Conservation (phyloP, 1,139 yeast species). For the Pichia sp. region DNA sequence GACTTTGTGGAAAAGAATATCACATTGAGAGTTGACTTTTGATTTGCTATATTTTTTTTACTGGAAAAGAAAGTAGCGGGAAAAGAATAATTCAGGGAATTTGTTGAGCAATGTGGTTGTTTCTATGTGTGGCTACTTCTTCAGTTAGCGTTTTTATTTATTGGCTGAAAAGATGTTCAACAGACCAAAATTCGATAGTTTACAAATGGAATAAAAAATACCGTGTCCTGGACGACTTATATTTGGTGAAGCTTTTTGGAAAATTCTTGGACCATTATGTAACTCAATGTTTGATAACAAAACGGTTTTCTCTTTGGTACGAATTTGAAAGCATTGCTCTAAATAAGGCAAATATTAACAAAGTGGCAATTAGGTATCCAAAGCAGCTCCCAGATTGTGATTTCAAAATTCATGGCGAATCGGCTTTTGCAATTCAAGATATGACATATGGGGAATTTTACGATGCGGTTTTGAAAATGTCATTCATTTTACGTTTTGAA, state of each 20-base stretch:
- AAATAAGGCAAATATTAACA: slow-evolving; percentile 2
- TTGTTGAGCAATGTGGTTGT: too few relatives aligned
- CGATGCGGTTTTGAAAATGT: slow-evolving; percentile 54
- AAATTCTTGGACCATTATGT: slow-evolving; percentile 36
- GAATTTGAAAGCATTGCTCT: slow-evolving; percentile 16
- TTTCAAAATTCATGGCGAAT: slow-evolving; percentile 32
- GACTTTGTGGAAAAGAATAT: too few relatives aligned
- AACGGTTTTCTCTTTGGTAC: slow-evolving; percentile 21
- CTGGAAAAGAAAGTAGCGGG: too few relatives aligned
- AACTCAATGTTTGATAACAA: slow-evolving; percentile 28
- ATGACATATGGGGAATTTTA: slow-evolving; percentile 66
- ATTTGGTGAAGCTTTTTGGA: slow-evolving; percentile 37
- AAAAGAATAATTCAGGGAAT: too few relatives aligned
- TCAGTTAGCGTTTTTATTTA: too few relatives aligned
- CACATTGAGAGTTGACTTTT: too few relatives aligned
- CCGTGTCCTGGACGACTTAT: slow-evolving; percentile 46
- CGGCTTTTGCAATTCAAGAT: slow-evolving; percentile 48
- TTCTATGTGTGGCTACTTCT: too few relatives aligned
- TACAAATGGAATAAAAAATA: slow-evolving; percentile 27
- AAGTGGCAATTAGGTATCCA: slow-evolving; percentile 17
- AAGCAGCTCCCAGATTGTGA: slow-evolving; percentile 11
- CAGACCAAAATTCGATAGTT: too few relatives aligned
- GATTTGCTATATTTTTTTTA: too few relatives aligned
- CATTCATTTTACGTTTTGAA: slow-evolving; percentile 54
- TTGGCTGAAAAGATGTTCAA: too few relatives aligned